These are phyloP conservation scores for Xylaria venustula DNA, from an alignment of 495 filamentous ascomycete genomes.

Conservation along the genomic window DNA sequence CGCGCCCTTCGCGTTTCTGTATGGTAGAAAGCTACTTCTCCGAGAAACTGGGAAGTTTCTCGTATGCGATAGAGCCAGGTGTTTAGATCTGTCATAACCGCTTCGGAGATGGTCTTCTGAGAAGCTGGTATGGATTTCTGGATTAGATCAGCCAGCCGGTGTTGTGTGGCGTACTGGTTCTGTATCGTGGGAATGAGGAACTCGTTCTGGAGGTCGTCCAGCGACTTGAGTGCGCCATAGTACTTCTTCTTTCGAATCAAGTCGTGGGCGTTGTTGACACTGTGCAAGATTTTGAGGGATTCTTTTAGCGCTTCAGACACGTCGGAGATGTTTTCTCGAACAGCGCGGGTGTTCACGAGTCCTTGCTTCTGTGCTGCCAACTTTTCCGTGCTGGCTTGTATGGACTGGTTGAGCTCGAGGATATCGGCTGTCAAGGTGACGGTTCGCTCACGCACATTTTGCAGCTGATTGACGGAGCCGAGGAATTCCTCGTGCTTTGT, in stretches of 20 bases:
- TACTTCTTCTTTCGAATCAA: slow-evolving; percentile 88
- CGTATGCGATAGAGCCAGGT: slow-evolving; percentile 97
- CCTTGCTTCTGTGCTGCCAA: slow-evolving; percentile 92
- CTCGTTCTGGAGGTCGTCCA: slow-evolving; percentile 95
- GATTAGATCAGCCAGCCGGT: slow-evolving; percentile 94
- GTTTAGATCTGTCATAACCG: slow-evolving; percentile 95
- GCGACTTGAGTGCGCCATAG: slow-evolving; percentile 87
- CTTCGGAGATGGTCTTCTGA: slow-evolving; percentile 88
- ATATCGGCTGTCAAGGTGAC: slow-evolving; percentile 88
- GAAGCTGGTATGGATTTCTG: slow-evolving; percentile 91
- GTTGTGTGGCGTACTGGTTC: slow-evolving; percentile 82
- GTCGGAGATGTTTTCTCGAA: slow-evolving; percentile 95
- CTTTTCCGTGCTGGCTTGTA: slow-evolving; percentile 92
- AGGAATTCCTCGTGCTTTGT: slow-evolving; percentile 97
- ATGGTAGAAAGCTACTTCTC: slow-evolving; percentile 95
- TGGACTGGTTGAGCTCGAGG: slow-evolving; percentile 85
- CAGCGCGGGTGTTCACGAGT: slow-evolving; percentile 82
- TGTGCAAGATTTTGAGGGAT: slow-evolving; percentile 85
- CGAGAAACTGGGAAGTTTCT: slow-evolving; percentile 91
- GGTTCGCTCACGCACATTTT: slow-evolving; percentile 84
- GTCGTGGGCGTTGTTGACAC: slow-evolving; percentile 94
- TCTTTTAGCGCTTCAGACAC: slow-evolving; percentile 85
- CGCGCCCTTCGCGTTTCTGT: slow-evolving; percentile 83
- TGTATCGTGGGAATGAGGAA: slow-evolving; percentile 65
- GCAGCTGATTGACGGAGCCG: slow-evolving; percentile 85